Evolutionary conservation across 176 grass and related monocot genomes (phyloP), one percentile per base, ranked within the genome.

Genomic region (Oryza officinalis): DNA sequence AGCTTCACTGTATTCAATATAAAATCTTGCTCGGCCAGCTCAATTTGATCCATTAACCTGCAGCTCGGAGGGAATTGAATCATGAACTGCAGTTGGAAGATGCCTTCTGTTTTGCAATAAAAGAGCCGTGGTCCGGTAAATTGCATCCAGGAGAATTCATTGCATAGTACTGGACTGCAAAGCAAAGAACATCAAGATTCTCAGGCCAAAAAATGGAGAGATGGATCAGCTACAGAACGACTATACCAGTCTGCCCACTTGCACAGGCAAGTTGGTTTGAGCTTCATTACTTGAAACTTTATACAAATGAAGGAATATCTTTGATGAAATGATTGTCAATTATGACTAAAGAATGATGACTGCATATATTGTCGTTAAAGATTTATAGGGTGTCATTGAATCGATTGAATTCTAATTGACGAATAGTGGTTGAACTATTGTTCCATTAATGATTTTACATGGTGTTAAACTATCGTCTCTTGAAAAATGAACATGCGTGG

Each of bases 31-130:
- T 69, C 60, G 13, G 35, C 0, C 45, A 66, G 3, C 33, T 26
- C 45, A 78, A 22, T 79, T 10, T 67, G 46, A 84, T 69, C 50
- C 63, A 23, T 46, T 77, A 60, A 40, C 6, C 33, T 68, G 33
- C 10, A 41, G 23, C 33, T 63, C 47, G 23, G 27, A 38, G 31
- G 50, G 10, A 66, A 74, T n/a, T 43, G 63, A 74, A 65, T 67
- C 31, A 81, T 8, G 18, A 81, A 38, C 18, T 13, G 30, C n/a
- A 12, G 52, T 65, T 33, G 38, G 65, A 49, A 65, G 68, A 73
- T 28, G 38, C 2, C 23, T 54, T 65, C 47, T 69, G 7, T 22
- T 68, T 35, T 57, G 7, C 6, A 6, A 70, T 63, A 80, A 64
- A 23, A 22, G 65, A 45, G 52, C 2, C 63, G 10, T n/a, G 47